phyloP scores from a whole-genome alignment of 768 basidiomycete species.

The Bullera alba region DNA sequence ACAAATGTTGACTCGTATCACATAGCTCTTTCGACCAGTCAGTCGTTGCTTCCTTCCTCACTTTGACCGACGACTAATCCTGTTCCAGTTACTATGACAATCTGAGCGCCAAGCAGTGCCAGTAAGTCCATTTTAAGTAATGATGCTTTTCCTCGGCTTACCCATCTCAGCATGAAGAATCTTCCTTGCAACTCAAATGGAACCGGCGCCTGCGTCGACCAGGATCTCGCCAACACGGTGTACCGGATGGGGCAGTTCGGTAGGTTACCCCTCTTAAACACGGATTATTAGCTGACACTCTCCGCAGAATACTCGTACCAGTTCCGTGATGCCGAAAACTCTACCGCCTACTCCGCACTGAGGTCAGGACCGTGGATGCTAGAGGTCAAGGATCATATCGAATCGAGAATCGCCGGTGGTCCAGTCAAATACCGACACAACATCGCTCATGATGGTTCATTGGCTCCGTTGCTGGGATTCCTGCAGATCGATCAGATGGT shows the following conservation, averaged over 20 bases:
- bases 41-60: background rate
- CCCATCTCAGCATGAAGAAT: no score
- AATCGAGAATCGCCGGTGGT: constrained; percentile 2
- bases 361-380: constrained; percentile 25
- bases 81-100: constrained; percentile 28
- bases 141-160: no score
- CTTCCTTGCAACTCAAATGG: constrained; percentile 30
- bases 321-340: constrained; percentile 4
- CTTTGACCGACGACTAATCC: no score
- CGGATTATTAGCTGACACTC: no score
- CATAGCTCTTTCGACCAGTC: constrained; percentile 31
- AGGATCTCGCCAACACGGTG: constrained; percentile 1
- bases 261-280: no score
- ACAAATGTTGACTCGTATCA: no score
- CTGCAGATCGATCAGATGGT: constrained; percentile 21
- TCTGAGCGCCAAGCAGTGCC: constrained; percentile 32
- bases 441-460: constrained; percentile 32
- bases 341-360: constrained; percentile 19
- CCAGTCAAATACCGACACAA: constrained; percentile 22
- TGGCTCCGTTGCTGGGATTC: constrained; percentile 30
- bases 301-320: background rate
- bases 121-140: constrained; percentile 5
- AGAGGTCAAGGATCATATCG: constrained; percentile 21
- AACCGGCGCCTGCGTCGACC: constrained; percentile 8
- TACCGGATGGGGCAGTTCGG: constrained; percentile 3